Conservation (phyloP, 2,329 filamentous ascomycete genomes). For the Fusarium fujikuroi region DNA sequence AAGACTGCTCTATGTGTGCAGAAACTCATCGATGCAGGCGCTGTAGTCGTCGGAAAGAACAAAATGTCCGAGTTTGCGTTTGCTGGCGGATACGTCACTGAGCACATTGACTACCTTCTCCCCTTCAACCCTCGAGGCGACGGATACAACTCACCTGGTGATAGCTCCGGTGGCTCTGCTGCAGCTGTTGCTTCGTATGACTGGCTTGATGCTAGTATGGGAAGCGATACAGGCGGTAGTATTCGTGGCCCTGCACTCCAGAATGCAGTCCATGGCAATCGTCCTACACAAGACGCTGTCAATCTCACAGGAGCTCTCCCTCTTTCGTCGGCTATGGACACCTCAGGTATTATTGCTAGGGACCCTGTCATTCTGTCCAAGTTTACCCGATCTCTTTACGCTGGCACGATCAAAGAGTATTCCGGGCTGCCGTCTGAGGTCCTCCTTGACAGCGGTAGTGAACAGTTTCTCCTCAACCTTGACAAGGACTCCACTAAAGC, state of each 20-base stretch:
- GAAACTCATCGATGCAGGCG: conserved; percentile 23
- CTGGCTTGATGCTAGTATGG: conserved; percentile 53
- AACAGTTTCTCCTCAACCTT: background rate
- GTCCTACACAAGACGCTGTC: conserved; percentile 53
- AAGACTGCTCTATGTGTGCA: conserved; percentile 5
- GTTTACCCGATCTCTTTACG: conserved; percentile 1
- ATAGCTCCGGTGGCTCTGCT: conserved; percentile 56
- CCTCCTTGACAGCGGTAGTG: background rate
- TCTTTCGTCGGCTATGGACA: conserved; percentile 55
- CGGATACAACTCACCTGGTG: conserved; percentile 58
- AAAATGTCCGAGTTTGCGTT: conserved; percentile 31
- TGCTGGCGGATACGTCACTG: background rate
- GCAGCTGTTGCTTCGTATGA: conserved; percentile 54
- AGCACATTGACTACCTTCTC: conserved; percentile 50
- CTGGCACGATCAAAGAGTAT: background rate
- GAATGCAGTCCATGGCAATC: conserved; percentile 58
- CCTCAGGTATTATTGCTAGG: background rate
- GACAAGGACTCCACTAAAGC: background rate
- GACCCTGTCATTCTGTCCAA: conserved; percentile 6
- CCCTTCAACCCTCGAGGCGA: conserved; percentile 61
- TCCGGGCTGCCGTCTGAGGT: background rate
- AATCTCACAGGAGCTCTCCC: conserved; percentile 56
- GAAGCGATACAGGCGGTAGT: conserved; percentile 41
- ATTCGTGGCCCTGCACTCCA: conserved; percentile 58
- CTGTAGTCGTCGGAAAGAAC: conserved; percentile 19